These are phyloP conservation scores for Glycyrrhiza uralensis DNA, from an alignment of 306 rosid genomes.

Conservation along the genomic window DNA sequence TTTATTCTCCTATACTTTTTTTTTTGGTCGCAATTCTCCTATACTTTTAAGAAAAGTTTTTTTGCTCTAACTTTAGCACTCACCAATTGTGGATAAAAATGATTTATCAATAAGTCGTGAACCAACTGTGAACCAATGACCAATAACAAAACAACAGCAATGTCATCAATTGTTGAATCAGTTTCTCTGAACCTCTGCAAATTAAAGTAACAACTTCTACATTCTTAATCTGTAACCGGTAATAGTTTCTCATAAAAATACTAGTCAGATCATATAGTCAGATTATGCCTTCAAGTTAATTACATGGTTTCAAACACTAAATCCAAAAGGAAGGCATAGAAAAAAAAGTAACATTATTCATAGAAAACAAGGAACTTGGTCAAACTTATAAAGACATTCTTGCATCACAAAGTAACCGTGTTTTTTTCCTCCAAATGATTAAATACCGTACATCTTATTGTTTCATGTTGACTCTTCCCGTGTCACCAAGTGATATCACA, in stretches of 20 bases:
- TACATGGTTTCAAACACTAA: slow-evolving; percentile 6
- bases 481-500: slow-evolving; percentile 7
- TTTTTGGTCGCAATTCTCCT: background rate
- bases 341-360: background rate
- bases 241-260: background rate
- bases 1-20: background rate
- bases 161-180: slow-evolving; percentile 91
- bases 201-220: too few relatives aligned
- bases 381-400: background rate
- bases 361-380: background rate
- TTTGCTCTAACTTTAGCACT: slow-evolving; percentile 34
- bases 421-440: background rate
- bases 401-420: background rate
- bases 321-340: background rate
- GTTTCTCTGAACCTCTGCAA: slow-evolving; percentile 79
- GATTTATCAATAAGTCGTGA: slow-evolving; percentile 58
- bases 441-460: background rate
- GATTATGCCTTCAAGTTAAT: slow-evolving; percentile 14
- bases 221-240: background rate
- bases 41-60: too few relatives aligned
- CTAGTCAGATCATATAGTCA: slow-evolving; percentile 1
- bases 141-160: slow-evolving; percentile 85
- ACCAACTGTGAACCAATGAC: slow-evolving; percentile 28
- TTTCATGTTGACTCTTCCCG: background rate
- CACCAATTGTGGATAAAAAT: slow-evolving; percentile 95